A percentile compares a stretch with the other conserved stretches of the same genome.
These are phyloP conservation scores for Nectriaceae sp. DNA, from an alignment of 2,329 filamentous ascomycete genomes.

Conservation along the genomic window DNA sequence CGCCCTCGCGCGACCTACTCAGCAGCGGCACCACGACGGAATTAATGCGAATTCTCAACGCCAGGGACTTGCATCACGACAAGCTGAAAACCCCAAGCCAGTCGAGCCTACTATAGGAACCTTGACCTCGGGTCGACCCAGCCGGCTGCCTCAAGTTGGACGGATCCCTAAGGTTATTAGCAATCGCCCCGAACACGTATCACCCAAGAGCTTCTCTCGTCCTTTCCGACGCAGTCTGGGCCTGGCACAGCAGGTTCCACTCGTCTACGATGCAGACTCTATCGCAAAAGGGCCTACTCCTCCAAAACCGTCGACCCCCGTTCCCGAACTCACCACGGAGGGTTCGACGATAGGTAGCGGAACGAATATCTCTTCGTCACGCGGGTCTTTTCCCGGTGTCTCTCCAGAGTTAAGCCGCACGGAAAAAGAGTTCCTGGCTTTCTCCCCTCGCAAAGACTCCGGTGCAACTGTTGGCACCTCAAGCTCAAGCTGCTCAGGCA, in stretches of 20 bases:
- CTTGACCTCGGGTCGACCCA: constrained; percentile 36
- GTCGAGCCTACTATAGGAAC: constrained; percentile 2
- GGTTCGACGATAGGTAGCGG: constrained; percentile 36
- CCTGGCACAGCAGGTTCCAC: constrained; percentile 31
- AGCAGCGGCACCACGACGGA: not conserved
- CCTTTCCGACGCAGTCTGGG: constrained; percentile 67
- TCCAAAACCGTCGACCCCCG: constrained; percentile 39
- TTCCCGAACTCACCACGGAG: constrained; percentile 39
- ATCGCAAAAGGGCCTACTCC: constrained; percentile 52
- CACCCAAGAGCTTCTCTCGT: constrained; percentile 81
- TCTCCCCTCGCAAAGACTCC: constrained; percentile 69
- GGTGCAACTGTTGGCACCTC: constrained; percentile 52
- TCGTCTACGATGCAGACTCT: constrained; percentile 34
- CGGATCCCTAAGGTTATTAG: constrained; percentile 83
- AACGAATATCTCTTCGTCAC: constrained; percentile 32
- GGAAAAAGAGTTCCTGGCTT: constrained; percentile 68
- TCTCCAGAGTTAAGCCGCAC: constrained; percentile 34
- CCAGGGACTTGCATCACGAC: constrained; percentile 9
- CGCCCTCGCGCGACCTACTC: not conserved
- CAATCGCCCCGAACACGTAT: constrained; percentile 64
- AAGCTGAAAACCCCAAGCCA: constrained; percentile 2
- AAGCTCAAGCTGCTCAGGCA: constrained; percentile 66
- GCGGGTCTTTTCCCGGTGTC: constrained; percentile 31
- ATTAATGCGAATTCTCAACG: not conserved
- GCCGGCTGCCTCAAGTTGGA: constrained; percentile 77